A percentile compares a stretch with the other conserved stretches of the same genome.
Conservation (phyloP, 352 stramenopile species). For the Phytopythium kandeliae region DNA sequence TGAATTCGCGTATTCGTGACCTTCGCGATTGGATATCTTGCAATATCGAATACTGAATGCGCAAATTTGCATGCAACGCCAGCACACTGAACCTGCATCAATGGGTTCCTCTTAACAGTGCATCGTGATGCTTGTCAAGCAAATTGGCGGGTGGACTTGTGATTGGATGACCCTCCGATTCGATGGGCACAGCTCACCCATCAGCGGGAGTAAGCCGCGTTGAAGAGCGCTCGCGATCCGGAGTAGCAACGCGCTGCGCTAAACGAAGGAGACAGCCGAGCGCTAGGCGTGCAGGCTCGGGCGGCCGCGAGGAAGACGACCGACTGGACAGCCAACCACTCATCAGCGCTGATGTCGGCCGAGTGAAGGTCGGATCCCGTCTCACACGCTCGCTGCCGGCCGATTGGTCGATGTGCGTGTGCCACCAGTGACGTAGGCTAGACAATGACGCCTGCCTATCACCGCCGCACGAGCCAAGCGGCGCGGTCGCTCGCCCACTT, state of each 20-base stretch:
- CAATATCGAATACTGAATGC: too few relatives aligned
- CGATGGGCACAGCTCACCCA: not conserved
- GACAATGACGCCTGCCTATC: not conserved
- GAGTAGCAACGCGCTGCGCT: too few relatives aligned
- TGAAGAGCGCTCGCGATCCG: too few relatives aligned
- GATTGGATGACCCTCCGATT: not conserved
- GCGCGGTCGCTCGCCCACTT: not conserved
- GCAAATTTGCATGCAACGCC: too few relatives aligned
- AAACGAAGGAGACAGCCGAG: too few relatives aligned
- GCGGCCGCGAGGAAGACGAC: too few relatives aligned
- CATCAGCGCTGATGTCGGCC: not conserved
- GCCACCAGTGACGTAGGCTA: not conserved
- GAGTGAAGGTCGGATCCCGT: constrained; percentile 2
- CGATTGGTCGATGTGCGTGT: not conserved
- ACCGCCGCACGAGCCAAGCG: not conserved
- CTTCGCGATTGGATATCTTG: too few relatives aligned
- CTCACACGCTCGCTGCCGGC: not conserved
- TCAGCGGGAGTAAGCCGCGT: not conserved
- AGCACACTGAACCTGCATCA: too few relatives aligned
- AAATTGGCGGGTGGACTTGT: not conserved
- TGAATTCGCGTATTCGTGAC: too few relatives aligned
- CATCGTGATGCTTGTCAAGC: too few relatives aligned
- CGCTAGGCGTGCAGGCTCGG: too few relatives aligned
- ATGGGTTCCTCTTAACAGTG: too few relatives aligned
- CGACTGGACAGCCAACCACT: not conserved